phyloP scores from a whole-genome alignment of 2,329 filamentous ascomycete species.

The Lanzia echinophila region DNA sequence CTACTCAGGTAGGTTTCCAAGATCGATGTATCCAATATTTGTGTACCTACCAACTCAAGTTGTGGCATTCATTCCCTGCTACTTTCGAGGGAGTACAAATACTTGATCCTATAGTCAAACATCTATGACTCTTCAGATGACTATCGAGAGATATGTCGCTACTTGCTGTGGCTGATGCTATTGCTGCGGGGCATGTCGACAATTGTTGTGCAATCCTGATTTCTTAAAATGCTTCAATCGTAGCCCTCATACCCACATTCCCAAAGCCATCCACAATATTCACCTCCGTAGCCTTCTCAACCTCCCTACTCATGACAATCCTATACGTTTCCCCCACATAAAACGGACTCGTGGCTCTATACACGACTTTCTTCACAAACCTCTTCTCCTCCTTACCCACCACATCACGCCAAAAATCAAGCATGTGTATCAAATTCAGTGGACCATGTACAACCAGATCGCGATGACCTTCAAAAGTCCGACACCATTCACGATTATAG shows the following conservation, averaged over 20 bases:
- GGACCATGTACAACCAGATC: constrained; percentile 75
- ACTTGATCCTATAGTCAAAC: no score
- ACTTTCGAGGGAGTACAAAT: no score
- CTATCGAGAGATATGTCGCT: no score
- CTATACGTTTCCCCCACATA: constrained; percentile 43
- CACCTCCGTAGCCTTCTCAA: constrained; percentile 20
- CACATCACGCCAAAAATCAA: constrained; percentile 59
- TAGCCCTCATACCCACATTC: constrained; percentile 29
- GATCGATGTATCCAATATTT: no score
- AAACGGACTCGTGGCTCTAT: constrained; percentile 42
- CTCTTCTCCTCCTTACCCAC: constrained; percentile 2
- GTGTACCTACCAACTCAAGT: no score
- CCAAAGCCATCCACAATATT: constrained; percentile 26
- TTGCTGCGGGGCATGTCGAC: no score
- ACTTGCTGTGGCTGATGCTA: no score
- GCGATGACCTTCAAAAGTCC: constrained; percentile 49
- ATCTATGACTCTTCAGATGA: no score
- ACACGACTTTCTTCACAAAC: constrained; percentile 37
- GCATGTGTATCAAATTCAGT: constrained; percentile 64
- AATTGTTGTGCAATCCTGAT: no score
- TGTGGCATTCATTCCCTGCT: no score
- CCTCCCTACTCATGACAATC: constrained; percentile 35
- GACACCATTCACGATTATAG: constrained; percentile 54
- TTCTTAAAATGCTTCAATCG: constrained; percentile 18
- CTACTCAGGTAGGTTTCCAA: no score